Base-by-base conservation (phyloP, 257 asterid species). In the Plantago ovata region DNA sequence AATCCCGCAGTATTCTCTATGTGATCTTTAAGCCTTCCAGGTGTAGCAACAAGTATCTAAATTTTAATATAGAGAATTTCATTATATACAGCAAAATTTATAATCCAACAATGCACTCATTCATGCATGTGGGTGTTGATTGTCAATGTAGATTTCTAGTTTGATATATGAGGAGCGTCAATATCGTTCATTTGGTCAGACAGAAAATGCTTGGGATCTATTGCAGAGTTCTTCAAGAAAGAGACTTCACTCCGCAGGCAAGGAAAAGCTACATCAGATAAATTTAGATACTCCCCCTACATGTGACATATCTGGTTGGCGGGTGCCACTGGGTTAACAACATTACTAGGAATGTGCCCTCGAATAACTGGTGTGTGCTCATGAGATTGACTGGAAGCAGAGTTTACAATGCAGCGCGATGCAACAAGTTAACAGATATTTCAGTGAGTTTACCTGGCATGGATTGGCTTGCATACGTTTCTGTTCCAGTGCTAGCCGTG, bases 41-140 rank as follows among this genome's bases (percentile, higher is more conserved):
- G 98, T 38, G 98, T 93, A 6, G 98, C 98, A 71, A 93, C 97
- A 46, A 93, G 95, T 71, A 93, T 89, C 98, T 92, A 87, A 58
- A 41, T 48, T 73, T 67, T 52, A 23, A 52, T 56, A 67, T 13
- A 59, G 48, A 57, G 64, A 49, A 69, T 3, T 50, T 46, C 38
- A 52, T 36, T 46, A 9, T 1, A 13, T 21, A 47, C 9, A 56
- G 24, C 44, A 56, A 28, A 28, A 28, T 28, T 28, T 28, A 28
- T 28, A 28, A 28, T 28, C 7, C 36, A 28, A 28, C 36, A 28
- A n/a, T 28, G 36, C 7, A 28, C 6, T 28, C 6, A 28, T 3
- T 28, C 7, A 28, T 28, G 36, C 7, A 28, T n/a, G 36, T 6
- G 36, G 36, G 36, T 28, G 36, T 3, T 28, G 6, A 28, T 28